These are phyloP conservation scores for Neospora caninum DNA, from an alignment of 169 alveolate genomes.

Conservation along the genomic window DNA sequence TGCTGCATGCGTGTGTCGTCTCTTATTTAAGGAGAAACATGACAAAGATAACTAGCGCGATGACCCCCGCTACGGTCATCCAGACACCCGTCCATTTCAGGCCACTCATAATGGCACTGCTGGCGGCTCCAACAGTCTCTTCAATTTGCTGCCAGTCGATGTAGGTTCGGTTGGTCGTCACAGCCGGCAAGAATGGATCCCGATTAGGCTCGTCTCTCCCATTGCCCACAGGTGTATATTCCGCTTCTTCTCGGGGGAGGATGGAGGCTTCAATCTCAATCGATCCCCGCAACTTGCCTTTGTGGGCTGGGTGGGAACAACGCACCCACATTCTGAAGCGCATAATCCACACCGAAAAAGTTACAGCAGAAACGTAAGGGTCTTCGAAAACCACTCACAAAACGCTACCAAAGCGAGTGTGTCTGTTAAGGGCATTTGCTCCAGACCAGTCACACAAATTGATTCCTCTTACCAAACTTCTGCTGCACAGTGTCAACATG, in stretches of 20 bases:
- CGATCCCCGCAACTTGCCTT: conserved; percentile 83
- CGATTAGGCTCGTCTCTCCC: conserved; percentile 92
- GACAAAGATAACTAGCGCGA: conserved; percentile 65
- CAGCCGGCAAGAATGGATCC: conserved; percentile 88
- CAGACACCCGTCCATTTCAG: conserved; percentile 73
- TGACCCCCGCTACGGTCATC: conserved; percentile 66
- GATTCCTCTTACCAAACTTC: too few species aligned
- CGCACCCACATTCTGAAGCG: conserved; percentile 76
- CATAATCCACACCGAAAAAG: background rate
- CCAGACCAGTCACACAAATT: too few species aligned
- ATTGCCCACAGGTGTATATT: conserved; percentile 87
- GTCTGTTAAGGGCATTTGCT: too few species aligned
- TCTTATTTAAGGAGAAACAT: conserved; percentile 63
- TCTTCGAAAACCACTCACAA: background rate
- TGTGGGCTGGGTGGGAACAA: conserved; percentile 84
- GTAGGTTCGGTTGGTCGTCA: conserved; percentile 87
- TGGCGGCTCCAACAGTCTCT: conserved; percentile 76
- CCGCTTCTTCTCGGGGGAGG: conserved; percentile 85
- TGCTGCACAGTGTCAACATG: too few species aligned
- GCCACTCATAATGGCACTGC: conserved; percentile 69
- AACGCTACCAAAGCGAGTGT: background rate
- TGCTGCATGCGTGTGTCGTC: background rate
- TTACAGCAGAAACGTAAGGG: background rate
- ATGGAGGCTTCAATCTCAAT: conserved; percentile 87
- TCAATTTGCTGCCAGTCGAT: conserved; percentile 90